Evolutionary conservation across 495 filamentous ascomycete genomes (phyloP).

Genomic region (Aspergillus bertholletiae): DNA sequence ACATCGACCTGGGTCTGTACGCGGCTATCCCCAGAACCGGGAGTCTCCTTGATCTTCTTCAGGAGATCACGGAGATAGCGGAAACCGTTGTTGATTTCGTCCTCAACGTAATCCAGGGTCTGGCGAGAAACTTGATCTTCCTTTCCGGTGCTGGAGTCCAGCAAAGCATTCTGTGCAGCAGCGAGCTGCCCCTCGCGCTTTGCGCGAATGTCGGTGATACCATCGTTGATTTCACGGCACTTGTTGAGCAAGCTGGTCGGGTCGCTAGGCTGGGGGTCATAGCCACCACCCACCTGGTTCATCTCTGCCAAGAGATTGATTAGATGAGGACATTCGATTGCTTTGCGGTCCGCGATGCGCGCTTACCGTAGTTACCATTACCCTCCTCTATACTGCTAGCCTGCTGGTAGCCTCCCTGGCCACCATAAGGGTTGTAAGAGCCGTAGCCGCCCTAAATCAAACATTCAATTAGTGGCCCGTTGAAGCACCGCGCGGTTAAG

Average conservation of each 20-base stretch:
- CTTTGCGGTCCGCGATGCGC: neutral
- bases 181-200: constrained; percentile 39
- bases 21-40: constrained; percentile 62
- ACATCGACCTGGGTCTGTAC: constrained; percentile 76
- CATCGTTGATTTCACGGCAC: constrained; percentile 70
- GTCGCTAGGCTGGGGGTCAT: constrained; percentile 44
- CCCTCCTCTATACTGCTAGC: constrained; percentile 38
- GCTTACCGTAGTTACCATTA: constrained; percentile 41
- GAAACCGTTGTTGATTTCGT: constrained; percentile 78
- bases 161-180: constrained; percentile 37
- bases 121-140: constrained; percentile 41
- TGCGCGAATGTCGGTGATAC: constrained; percentile 48
- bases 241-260: constrained; percentile 79
- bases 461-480: constrained; percentile 1
- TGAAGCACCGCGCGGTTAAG: neutral
- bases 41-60: constrained; percentile 73
- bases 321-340: neutral
- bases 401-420: constrained; percentile 41
- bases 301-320: constrained; percentile 50
- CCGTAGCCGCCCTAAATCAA: constrained; percentile 49
- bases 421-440: constrained; percentile 60
- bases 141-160: constrained; percentile 43
- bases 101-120: constrained; percentile 62
- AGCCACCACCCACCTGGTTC: constrained; percentile 44
- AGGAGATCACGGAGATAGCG: constrained; percentile 70